Percentiles rank a stretch among this genome's conserved stretches.
These are phyloP conservation scores for Kwoniella botswanensis DNA, from an alignment of 768 basidiomycete genomes.

Conservation along the genomic window DNA sequence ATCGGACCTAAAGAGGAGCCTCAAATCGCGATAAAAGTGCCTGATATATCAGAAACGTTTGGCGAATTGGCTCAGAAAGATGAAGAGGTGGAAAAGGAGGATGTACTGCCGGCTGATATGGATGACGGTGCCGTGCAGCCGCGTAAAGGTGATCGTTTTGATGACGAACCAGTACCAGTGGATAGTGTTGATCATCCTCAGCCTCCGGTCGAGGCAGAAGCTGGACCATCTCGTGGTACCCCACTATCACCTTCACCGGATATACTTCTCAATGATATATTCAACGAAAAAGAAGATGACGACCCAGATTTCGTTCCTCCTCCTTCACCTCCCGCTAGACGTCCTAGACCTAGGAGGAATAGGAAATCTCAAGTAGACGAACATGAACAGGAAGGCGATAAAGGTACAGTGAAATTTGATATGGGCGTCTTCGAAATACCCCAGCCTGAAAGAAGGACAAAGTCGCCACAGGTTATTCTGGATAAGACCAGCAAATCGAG, in stretches of 20 bases:
- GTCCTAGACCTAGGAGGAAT: conserved; percentile 9
- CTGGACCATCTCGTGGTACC: conserved; percentile 3
- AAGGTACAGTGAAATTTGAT: background rate
- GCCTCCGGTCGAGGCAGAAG: background rate
- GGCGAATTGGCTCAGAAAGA: background rate
- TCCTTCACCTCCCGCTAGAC: background rate
- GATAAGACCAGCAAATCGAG: background rate
- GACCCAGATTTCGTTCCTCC: conserved; percentile 43
- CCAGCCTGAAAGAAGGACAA: too few species aligned
- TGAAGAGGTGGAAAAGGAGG: background rate
- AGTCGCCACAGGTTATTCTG: too few species aligned
- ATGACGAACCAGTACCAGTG: too few species aligned
- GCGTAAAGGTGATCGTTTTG: too few species aligned
- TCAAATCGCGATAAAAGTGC: background rate
- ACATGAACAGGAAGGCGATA: background rate
- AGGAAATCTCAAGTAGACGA: conserved; percentile 10
- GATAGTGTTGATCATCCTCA: too few species aligned
- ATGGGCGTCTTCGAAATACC: background rate
- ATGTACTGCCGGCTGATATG: background rate
- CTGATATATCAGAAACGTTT: background rate
- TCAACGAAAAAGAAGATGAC: conserved; percentile 30
- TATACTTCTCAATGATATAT: conserved; percentile 34
- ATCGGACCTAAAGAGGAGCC: background rate
- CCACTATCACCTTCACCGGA: conserved; percentile 30
- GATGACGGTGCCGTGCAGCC: background rate